Conservation (phyloP, 257 asterid species). For the Cynanchum wilfordii region DNA sequence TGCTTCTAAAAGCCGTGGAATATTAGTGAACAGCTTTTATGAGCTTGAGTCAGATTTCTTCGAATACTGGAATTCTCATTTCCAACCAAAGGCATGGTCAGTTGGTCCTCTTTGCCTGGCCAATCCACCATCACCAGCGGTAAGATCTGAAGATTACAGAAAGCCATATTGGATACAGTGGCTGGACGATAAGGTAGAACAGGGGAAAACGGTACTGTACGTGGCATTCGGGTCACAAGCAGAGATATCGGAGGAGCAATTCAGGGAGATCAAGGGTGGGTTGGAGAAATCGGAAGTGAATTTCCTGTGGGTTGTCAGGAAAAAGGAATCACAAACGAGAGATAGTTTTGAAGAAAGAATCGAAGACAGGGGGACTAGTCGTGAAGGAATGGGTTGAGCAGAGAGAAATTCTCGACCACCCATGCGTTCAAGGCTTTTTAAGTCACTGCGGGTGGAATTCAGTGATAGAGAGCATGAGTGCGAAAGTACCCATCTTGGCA, state of each 20-base stretch:
- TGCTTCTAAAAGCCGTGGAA: conserved; percentile 40
- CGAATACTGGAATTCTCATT: conserved; percentile 13
- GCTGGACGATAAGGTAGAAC: conserved; percentile 41
- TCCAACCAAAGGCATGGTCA: conserved; percentile 24
- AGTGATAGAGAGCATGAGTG: conserved; percentile 55
- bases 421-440: conserved; percentile 44
- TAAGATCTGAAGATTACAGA: background rate
- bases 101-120: conserved; percentile 62
- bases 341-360: conserved; percentile 33
- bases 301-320: conserved; percentile 58
- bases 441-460: conserved; percentile 88
- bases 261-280: conserved; percentile 43
- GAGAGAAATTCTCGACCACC: conserved; percentile 44
- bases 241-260: conserved; percentile 35
- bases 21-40: conserved; percentile 45
- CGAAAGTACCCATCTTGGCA: conserved; percentile 60
- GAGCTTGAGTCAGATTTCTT: conserved; percentile 45
- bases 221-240: conserved; percentile 83
- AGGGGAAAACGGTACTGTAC: conserved; percentile 40
- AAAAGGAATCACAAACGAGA: background rate
- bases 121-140: conserved; percentile 9
- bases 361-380: conserved; percentile 38
- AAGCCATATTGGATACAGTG: conserved; percentile 44
- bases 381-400: conserved; percentile 78
- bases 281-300: conserved; percentile 40